These are phyloP conservation scores for Sanguinoderma infundibulare DNA, from an alignment of 1,284 basidiomycete genomes.

Conservation along the genomic window DNA sequence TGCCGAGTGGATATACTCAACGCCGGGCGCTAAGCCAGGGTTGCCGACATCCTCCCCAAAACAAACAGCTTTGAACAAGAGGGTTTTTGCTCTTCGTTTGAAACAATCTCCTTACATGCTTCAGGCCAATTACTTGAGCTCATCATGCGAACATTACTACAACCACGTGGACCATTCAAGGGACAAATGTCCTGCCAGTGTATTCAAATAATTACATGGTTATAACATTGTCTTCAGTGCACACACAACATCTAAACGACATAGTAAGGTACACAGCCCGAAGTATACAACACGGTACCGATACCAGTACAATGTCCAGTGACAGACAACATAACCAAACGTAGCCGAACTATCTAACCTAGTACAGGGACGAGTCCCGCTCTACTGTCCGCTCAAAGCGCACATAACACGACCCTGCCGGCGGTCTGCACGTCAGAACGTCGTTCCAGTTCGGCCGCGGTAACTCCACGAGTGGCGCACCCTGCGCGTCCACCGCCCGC, in stretches of 20 bases:
- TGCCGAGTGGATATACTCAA: background rate
- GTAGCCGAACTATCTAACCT: no score
- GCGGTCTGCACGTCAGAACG: conserved; percentile 64
- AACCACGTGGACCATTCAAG: no score
- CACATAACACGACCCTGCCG: conserved; percentile 54
- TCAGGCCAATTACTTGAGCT: no score
- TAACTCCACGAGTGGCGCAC: conserved; percentile 44
- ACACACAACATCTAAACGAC: background rate
- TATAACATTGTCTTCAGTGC: background rate
- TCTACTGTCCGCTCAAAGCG: conserved; percentile 24
- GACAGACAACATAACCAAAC: background rate
- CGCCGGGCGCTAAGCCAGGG: background rate
- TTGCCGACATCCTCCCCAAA: background rate
- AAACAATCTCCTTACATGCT: no score
- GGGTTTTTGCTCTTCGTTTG: no score
- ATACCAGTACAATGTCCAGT: background rate
- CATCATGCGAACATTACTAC: no score
- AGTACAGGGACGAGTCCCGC: background rate
- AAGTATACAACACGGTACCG: background rate
- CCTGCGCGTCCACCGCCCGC: conserved; percentile 54
- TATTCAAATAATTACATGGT: background rate
- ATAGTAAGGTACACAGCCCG: background rate
- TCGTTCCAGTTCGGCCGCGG: conserved; percentile 80
- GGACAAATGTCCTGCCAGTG: background rate
- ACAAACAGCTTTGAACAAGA: background rate